Evolutionary conservation across 768 basidiomycete species (phyloP), one percentile per base, ranked within the genome.

Genomic region (Leccinum fibrillosum): DNA sequence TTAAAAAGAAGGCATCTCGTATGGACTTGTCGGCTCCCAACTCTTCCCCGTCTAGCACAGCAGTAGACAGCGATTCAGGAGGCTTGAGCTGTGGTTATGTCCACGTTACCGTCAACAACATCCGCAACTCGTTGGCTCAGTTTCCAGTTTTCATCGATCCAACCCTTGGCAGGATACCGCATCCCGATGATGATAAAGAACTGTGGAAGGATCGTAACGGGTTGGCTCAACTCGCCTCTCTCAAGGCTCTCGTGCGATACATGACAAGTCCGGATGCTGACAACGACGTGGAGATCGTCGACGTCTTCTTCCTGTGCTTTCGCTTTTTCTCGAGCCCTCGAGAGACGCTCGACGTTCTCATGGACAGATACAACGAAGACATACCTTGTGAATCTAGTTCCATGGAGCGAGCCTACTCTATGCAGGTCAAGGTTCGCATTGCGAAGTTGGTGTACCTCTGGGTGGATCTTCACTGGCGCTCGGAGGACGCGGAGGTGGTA

Each of bases 281-380:
- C 17, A 54, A 48, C 50, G 79, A 85, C 56, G 67, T 72, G 53
- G 69, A 80, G 39, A 68, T 88, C 71, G 64, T 73, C 59, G 69
- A 80, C 58, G 70, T 82, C 2, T 88, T 92, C 74, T 86, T 89
- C 72, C 72, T 84, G n/a, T 84, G 81, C 53, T 92, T 90, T 72
- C 84, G 89, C 26, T 79, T 84, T 59, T 90, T 88, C 75, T 79
- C 82, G 13, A 76, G 77, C 0, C 80, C 89, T 0, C 26, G 47
- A 15, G 75, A 78, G 7, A 73, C 86, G 11, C 72, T 84, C 34
- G 69, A 73, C 0, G 70, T 75, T 6, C 68, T 85, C 23, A 61
- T 82, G 25, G 67, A 66, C 5, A 81, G 88, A 44, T 92, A 82
- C 69, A 70, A 82, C 53, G 76, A 78, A 56, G 39, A 25, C 32